These are phyloP conservation scores for Yamadazyma diddensiae DNA, from an alignment of 1,139 yeast species.

Conservation along the genomic window DNA sequence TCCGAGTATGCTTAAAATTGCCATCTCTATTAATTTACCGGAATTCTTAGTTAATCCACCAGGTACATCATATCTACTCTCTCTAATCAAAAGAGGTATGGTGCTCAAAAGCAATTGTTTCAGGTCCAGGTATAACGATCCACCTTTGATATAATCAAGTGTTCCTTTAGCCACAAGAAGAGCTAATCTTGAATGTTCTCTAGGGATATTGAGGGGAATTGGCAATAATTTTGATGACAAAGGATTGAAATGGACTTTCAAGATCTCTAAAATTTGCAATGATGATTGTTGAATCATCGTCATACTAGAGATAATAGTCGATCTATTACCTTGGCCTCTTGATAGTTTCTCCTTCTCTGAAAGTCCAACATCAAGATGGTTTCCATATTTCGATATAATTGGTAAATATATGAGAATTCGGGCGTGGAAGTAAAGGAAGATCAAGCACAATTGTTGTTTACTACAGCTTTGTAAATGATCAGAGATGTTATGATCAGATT, in stretches of 20 bases:
- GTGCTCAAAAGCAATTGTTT: constrained; percentile 52
- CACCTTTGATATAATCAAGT: constrained; percentile 80
- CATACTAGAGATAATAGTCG: constrained; percentile 33
- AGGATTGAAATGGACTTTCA: constrained; percentile 46
- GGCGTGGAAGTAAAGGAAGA: constrained; percentile 74
- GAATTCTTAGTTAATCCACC: constrained; percentile 61
- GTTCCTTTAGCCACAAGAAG: constrained; percentile 76
- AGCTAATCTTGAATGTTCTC: constrained; percentile 67
- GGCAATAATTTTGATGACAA: constrained; percentile 47
- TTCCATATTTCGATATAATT: constrained; percentile 50
- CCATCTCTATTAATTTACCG: constrained; percentile 52
- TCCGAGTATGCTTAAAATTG: constrained; percentile 53
- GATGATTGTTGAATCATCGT: constrained; percentile 77
- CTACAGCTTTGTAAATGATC: constrained; percentile 33
- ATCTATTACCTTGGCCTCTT: constrained; percentile 25
- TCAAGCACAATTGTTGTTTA: constrained; percentile 57
- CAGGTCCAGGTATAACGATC: constrained; percentile 71
- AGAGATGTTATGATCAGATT: constrained; percentile 16
- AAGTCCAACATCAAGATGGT: constrained; percentile 45
- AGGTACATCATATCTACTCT: constrained; percentile 51
- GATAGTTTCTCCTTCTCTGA: constrained; percentile 37
- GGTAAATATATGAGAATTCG: constrained; percentile 79
- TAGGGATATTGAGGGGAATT: constrained; percentile 66
- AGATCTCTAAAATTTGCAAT: constrained; percentile 59
- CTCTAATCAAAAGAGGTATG: constrained; percentile 46